These are phyloP conservation scores for Colletotrichum cereale DNA, from an alignment of 2,329 filamentous ascomycete genomes.

Conservation along the genomic window DNA sequence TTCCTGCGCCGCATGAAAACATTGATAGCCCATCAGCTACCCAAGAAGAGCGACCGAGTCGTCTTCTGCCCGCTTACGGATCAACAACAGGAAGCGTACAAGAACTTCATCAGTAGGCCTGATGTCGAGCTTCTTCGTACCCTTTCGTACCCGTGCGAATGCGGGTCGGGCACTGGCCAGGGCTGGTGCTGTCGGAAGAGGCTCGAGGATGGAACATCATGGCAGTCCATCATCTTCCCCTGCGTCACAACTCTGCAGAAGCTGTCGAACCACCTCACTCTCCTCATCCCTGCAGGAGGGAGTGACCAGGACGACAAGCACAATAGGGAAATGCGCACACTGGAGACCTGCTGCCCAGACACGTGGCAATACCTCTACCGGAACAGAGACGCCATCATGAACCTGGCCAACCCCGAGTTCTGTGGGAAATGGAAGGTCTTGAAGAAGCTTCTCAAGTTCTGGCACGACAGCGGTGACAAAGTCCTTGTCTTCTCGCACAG, in stretches of 20 bases:
- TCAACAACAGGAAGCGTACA: constrained; percentile 84
- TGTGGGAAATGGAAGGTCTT: constrained; percentile 98
- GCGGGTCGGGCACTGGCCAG: constrained; percentile 75
- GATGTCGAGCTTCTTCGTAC: constrained; percentile 76
- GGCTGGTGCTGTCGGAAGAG: constrained; percentile 84
- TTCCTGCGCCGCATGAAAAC: constrained; percentile 95
- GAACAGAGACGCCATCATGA: constrained; percentile 82
- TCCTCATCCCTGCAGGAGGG: constrained; percentile 78
- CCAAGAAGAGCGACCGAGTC: constrained; percentile 93
- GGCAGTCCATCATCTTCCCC: constrained; percentile 87
- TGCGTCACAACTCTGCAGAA: constrained; percentile 86
- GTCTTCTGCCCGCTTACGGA: constrained; percentile 94
- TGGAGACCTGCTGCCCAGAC: constrained; percentile 81
- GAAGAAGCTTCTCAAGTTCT: constrained; percentile 87
- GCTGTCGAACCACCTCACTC: constrained; percentile 90
- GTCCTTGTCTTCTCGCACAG: constrained; percentile 96
- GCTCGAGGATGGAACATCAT: constrained; percentile 73
- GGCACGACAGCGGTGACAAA: constrained; percentile 92
- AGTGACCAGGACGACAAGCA: constrained; percentile 78
- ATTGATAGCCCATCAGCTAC: constrained; percentile 90
- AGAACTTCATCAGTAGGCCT: constrained; percentile 81
- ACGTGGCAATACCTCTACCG: constrained; percentile 80
- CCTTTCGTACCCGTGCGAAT: constrained; percentile 77
- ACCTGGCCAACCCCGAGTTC: constrained; percentile 87
- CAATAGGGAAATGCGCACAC: constrained; percentile 78